A percentile compares a stretch with the other conserved stretches of the same genome.
Evolutionary conservation across 2,329 filamentous ascomycete species (phyloP).

Genomic region (Ramularia endophylla): DNA sequence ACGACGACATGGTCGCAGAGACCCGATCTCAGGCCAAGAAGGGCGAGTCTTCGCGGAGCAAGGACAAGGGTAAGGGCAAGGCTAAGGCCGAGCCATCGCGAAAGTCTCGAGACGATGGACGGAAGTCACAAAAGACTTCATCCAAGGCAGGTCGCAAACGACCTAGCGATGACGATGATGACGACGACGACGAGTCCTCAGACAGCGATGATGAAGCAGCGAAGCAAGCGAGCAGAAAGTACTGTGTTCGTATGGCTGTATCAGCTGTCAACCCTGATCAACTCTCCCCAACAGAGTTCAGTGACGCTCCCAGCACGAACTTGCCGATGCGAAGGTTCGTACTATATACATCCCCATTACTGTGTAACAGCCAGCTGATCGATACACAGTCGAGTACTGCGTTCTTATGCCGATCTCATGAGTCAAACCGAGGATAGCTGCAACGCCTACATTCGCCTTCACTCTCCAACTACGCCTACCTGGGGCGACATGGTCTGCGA

Average conservation of each 20-base stretch:
- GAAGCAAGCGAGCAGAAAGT: not conserved
- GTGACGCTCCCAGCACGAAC: too few species aligned
- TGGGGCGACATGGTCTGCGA: too few species aligned
- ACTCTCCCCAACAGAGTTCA: conserved; percentile 1
- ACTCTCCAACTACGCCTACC: too few species aligned
- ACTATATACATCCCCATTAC: too few species aligned
- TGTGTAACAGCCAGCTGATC: too few species aligned
- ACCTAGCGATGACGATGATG: not conserved
- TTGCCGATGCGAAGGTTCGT: too few species aligned
- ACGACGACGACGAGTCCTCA: conserved; percentile 3
- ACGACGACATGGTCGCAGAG: conserved; percentile 14
- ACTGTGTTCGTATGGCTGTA: not conserved
- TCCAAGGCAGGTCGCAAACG: too few species aligned
- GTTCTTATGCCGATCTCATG: not conserved
- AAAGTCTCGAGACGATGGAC: not conserved
- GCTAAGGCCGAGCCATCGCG: conserved; percentile 2
- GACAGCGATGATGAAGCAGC: not conserved
- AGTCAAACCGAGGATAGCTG: too few species aligned
- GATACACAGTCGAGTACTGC: too few species aligned
- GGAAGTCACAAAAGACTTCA: not conserved
- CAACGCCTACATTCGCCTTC: too few species aligned
- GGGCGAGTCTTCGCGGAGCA: conserved; percentile 2
- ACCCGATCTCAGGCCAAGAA: conserved; percentile 13
- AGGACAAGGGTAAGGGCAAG: conserved; percentile 6
- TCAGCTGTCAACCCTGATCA: not conserved